These are phyloP conservation scores for Cadophora sp. DNA, from an alignment of 2,329 filamentous ascomycete genomes.

Conservation along the genomic window DNA sequence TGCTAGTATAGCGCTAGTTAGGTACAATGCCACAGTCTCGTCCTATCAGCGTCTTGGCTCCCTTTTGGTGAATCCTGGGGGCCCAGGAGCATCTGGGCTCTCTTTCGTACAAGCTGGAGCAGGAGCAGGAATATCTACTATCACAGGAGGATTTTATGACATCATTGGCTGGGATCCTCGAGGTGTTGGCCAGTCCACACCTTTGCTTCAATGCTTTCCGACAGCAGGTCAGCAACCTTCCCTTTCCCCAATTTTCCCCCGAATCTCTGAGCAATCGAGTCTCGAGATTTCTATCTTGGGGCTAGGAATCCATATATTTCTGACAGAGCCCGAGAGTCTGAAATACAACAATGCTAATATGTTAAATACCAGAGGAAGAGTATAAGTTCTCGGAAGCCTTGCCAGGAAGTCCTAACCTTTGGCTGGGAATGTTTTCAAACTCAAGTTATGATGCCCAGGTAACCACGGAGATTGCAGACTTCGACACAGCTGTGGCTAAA, in stretches of 20 bases:
- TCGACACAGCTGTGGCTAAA: slow-evolving; percentile 23
- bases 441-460: slow-evolving; percentile 19
- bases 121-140: slow-evolving; percentile 19
- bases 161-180: slow-evolving; percentile 34
- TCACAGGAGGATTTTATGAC: slow-evolving; percentile 32
- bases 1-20: slow-evolving; percentile 19
- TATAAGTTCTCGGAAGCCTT: slow-evolving; percentile 25
- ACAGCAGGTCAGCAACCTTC: slow-evolving; percentile 15
- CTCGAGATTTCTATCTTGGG: too few relatives aligned
- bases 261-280: too few relatives aligned
- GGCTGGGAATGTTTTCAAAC: slow-evolving; percentile 27
- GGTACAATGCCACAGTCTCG: slow-evolving; percentile 12
- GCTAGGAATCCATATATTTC: too few relatives aligned
- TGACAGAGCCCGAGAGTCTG: too few relatives aligned
- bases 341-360: too few relatives aligned
- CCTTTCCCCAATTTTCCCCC: too few relatives aligned
- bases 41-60: slow-evolving; percentile 19
- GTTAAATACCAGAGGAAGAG: slow-evolving; percentile 7
- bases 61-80: slow-evolving; percentile 27
- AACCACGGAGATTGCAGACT: neutral
- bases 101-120: slow-evolving; percentile 23
- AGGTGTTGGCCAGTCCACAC: slow-evolving; percentile 25
- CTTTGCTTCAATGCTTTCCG: slow-evolving; percentile 29
- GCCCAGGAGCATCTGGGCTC: slow-evolving; percentile 24
- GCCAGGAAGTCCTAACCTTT: slow-evolving; percentile 30